Evolutionary conservation across 75 land plant species (phyloP), one percentile per base, ranked within the genome.

Genomic region (Gnetum montanum): DNA sequence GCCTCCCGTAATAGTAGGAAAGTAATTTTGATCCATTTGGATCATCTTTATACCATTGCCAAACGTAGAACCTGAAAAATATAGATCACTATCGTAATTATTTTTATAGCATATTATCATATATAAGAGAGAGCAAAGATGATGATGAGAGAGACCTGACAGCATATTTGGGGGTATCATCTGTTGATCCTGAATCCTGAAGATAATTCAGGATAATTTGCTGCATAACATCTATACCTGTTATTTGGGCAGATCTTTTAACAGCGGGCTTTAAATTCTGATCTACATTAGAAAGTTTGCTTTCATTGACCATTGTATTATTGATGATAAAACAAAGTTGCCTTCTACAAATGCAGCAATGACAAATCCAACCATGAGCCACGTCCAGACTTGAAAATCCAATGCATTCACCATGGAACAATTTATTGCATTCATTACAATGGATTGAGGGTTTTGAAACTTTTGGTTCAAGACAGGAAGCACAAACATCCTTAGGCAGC

Each of bases 11-110:
- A 47, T 74, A 84, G 58, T 78, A 86, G 16, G 61, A 48, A 34
- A 83, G 57, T 31, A 67, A 71, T 20, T 86, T 49, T 7, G 67
- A 58, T 33, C 79, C 74, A 34, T 71, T 75, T 24, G 75, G 70
- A 61, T 90, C 89, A 70, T 95, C 87, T 55, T 89, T 88, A 59
- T 74, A 84, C 99, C 99, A 95, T 16, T 76, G 62, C 70, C 93
- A 95, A 31, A 90, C 70, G 70, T 90, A 84, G 65, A 90, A 95
- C 85, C 99, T 95, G 79, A 66, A 69, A 12, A 50, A n/a, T 10
- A 33, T 29, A 31, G 31, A 18, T 34, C 36, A 4, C 8, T 33
- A 2, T 34, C 41, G n/a, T n/a, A n/a, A n/a, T n/a, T n/a, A n/a
- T n/a, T n/a, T n/a, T n/a, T n/a, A 15, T 28, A 10, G 20, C 51